A percentile compares a stretch with the other conserved stretches of the same genome.
Conservation (phyloP, 164 flowering plant species). For the Kalanchoe fedtschenkoi region DNA sequence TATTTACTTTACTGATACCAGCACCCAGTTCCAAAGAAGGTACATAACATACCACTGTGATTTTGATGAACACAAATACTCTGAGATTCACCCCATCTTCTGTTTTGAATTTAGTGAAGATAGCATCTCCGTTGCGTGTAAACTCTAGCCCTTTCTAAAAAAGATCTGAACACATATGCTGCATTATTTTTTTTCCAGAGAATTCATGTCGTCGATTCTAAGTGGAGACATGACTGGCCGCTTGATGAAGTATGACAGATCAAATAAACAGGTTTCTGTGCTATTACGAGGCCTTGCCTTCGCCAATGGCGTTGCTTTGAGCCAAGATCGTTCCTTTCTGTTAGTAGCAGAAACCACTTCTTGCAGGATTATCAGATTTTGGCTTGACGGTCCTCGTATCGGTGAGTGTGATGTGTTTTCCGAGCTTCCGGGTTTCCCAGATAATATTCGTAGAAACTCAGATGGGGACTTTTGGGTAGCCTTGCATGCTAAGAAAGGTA, state of each 20-base stretch:
- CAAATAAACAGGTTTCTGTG: constrained; percentile 39
- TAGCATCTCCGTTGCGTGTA: too few species aligned
- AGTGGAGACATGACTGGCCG: constrained; percentile 50
- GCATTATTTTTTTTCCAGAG: constrained; percentile 18
- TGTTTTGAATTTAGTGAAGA: too few species aligned
- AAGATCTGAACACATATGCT: background rate
- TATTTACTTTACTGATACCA: constrained; percentile 53
- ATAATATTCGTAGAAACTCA: constrained; percentile 45
- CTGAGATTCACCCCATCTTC: too few species aligned
- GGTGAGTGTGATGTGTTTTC: constrained; percentile 37
- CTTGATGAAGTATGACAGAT: constrained; percentile 38
- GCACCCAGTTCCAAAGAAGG: constrained; percentile 50
- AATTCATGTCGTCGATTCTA: constrained; percentile 33
- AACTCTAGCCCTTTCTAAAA: too few species aligned
- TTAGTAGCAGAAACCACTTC: constrained; percentile 44
- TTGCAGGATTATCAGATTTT: constrained; percentile 34
- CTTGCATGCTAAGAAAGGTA: constrained; percentile 37
- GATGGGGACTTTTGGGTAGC: constrained; percentile 73
- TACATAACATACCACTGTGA: too few species aligned
- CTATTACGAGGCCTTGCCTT: constrained; percentile 37
- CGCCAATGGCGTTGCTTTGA: constrained; percentile 60
- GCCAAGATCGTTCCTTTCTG: constrained; percentile 44
- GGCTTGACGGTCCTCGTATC: constrained; percentile 51
- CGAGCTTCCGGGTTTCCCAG: constrained; percentile 56
- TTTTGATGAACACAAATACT: too few species aligned